Conservation (phyloP, 257 asterid genomes). For the Solanum lignicaule region DNA sequence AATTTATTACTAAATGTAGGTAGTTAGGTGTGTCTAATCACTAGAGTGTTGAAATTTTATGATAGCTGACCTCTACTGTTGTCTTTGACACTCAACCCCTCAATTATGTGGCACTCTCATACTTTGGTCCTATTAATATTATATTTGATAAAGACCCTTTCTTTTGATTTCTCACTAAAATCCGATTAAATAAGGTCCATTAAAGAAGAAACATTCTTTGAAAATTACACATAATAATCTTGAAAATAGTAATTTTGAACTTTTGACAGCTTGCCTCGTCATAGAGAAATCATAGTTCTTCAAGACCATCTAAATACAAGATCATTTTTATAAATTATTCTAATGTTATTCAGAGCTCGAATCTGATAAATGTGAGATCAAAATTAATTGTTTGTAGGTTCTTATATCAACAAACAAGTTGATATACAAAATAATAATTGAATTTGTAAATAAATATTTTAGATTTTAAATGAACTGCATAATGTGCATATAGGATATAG, state of each 20-base stretch:
- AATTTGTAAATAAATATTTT: background rate
- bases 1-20: background rate
- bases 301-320: background rate
- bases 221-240: background rate
- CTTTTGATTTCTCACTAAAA: no score
- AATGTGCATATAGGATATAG: background rate
- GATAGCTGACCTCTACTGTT: background rate
- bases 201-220: accelerated
- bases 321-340: background rate
- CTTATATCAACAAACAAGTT: background rate
- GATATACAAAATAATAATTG: background rate
- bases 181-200: background rate
- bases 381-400: background rate
- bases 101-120: background rate
- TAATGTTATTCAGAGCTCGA: background rate
- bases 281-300: no score
- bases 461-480: background rate
- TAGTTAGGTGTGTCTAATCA: constrained; percentile 16
- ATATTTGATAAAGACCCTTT: background rate
- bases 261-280: background rate
- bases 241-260: background rate
- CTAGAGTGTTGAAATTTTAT: background rate
- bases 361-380: background rate
- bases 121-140: background rate
- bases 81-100: background rate